Evolutionary conservation across 306 rosid species (phyloP).

Genomic region (Lupinus albus): DNA sequence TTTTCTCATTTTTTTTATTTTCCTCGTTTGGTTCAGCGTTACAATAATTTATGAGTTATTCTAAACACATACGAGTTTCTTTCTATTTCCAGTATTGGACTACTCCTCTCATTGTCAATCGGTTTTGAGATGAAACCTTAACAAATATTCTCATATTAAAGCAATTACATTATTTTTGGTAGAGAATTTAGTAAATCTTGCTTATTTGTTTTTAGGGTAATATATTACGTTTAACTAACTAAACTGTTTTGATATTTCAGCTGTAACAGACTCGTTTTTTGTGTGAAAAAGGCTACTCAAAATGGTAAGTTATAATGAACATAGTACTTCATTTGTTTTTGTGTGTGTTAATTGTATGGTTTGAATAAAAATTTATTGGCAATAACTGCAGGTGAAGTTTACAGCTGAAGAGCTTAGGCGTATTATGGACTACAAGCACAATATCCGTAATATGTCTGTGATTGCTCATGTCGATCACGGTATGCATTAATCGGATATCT

Average conservation of each 20-base stretch:
- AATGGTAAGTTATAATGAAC: constrained; percentile 53
- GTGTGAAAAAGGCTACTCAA: constrained; percentile 46
- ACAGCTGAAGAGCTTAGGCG: constrained; percentile 87
- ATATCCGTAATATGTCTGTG: constrained; percentile 95
- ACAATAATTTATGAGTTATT: too few species aligned
- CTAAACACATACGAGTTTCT: too few species aligned
- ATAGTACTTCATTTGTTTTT: not conserved
- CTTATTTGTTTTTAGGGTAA: not conserved
- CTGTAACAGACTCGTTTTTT: not conserved
- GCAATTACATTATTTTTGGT: too few species aligned
- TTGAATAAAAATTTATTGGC: constrained; percentile 20
- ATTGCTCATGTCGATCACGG: constrained; percentile 95
- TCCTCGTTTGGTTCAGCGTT: too few species aligned
- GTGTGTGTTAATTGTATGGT: not conserved
- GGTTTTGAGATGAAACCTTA: too few species aligned
- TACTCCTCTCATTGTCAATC: too few species aligned
- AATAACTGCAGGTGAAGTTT: constrained; percentile 81
- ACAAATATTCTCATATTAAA: too few species aligned
- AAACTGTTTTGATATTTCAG: constrained; percentile 21
- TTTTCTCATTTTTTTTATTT: not conserved
- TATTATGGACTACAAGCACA: constrained; percentile 84
- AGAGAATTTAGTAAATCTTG: too few species aligned
- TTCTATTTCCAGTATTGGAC: too few species aligned
- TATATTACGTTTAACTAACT: constrained; percentile 9
- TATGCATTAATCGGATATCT: constrained; percentile 3